These are phyloP conservation scores for Boletus coccyginus DNA, from an alignment of 768 basidiomycete species.

Conservation along the genomic window DNA sequence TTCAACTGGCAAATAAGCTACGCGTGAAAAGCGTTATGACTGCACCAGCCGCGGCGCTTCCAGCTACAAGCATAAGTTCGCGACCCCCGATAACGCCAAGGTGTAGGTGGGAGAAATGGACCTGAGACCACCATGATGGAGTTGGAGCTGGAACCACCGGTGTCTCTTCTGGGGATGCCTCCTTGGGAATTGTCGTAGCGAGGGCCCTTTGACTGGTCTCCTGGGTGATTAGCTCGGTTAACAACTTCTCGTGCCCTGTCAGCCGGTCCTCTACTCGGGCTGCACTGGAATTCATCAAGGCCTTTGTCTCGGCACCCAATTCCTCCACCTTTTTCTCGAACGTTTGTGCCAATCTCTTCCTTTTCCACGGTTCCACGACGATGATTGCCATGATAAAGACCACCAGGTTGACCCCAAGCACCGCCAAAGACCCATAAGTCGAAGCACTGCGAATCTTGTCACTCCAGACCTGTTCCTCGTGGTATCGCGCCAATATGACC, in stretches of 20 bases:
- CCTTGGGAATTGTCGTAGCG: not conserved
- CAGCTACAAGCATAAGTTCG: conserved; percentile 28
- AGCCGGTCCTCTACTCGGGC: conserved; percentile 47
- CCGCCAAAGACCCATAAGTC: conserved; percentile 88
- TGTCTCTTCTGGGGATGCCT: conserved; percentile 2
- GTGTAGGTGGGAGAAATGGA: conserved; percentile 8
- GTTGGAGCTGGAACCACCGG: not conserved
- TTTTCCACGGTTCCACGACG: conserved; percentile 96
- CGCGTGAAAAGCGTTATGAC: conserved; percentile 21
- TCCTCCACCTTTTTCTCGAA: conserved; percentile 82
- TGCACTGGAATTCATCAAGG: conserved; percentile 48
- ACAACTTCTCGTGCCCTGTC: conserved; percentile 42
- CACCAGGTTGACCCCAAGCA: conserved; percentile 80
- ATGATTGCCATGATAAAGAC: conserved; percentile 90
- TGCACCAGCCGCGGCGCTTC: conserved; percentile 30
- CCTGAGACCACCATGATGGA: conserved; percentile 10
- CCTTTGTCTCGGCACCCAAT: conserved; percentile 42
- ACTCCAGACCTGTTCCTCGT: conserved; percentile 99
- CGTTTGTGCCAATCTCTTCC: conserved; percentile 78
- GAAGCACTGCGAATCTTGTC: conserved; percentile 97
- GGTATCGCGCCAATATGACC: conserved; percentile 86
- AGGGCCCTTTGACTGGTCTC: conserved; percentile 11
- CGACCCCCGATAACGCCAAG: conserved; percentile 9
- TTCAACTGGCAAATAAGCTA: conserved; percentile 19
- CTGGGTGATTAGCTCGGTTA: conserved; percentile 29